phyloP scores from a whole-genome alignment of 768 basidiomycete species.

The Phylloporus sp. region DNA sequence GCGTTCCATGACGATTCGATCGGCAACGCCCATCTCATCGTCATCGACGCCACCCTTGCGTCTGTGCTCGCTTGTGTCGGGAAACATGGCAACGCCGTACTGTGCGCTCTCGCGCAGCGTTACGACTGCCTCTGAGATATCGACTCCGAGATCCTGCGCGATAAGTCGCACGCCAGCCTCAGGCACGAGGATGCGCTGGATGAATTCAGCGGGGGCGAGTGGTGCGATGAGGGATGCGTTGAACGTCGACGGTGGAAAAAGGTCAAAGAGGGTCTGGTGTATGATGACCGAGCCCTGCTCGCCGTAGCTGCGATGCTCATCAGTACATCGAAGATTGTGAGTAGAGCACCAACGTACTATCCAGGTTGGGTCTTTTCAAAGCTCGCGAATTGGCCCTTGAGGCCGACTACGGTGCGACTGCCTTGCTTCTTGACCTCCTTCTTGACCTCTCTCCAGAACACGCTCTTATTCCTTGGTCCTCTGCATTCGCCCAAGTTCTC shows the following conservation, averaged over 20 bases:
- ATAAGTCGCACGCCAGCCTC: slow-evolving; percentile 84
- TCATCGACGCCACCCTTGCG: slow-evolving; percentile 34
- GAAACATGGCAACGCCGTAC: slow-evolving; percentile 87
- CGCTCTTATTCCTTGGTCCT: slow-evolving; percentile 39
- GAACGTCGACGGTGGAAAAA: slow-evolving; percentile 65
- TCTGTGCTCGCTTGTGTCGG: slow-evolving; percentile 37
- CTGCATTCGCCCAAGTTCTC: slow-evolving; percentile 10
- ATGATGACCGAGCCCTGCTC: slow-evolving; percentile 82
- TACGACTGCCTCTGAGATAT: slow-evolving; percentile 45
- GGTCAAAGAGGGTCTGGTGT: slow-evolving; percentile 66
- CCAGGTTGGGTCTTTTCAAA: slow-evolving; percentile 86
- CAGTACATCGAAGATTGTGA: background rate
- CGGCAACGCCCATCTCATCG: slow-evolving; percentile 31
- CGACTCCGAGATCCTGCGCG: slow-evolving; percentile 61
- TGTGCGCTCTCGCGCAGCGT: slow-evolving; percentile 72
- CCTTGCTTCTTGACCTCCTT: slow-evolving; percentile 63
- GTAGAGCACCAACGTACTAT: slow-evolving; percentile 57
- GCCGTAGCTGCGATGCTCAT: slow-evolving; percentile 59
- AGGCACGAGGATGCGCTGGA: slow-evolving; percentile 84
- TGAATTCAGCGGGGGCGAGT: slow-evolving; percentile 70
- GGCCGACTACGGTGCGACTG: slow-evolving; percentile 58
- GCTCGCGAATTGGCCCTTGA: slow-evolving; percentile 69
- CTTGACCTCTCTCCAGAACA: slow-evolving; percentile 69
- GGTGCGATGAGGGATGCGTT: slow-evolving; percentile 54
- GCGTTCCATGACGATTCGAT: slow-evolving; percentile 43